phyloP scores from a whole-genome alignment of 768 basidiomycete genomes.

The Mycena galopus region DNA sequence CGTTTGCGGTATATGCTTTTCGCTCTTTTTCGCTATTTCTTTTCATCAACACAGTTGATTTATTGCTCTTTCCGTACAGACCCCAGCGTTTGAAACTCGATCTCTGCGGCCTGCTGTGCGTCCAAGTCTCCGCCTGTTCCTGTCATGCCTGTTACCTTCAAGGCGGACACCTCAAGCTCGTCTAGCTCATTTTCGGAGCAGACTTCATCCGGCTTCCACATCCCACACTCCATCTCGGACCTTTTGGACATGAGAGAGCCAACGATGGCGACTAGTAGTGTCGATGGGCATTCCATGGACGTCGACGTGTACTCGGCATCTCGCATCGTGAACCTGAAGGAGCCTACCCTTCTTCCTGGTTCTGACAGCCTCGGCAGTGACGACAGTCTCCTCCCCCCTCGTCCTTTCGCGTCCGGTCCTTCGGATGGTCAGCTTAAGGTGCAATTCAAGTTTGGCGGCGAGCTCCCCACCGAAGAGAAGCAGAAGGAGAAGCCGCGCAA shows the following conservation, averaged over 20 bases:
- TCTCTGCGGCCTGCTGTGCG: constrained; percentile 54
- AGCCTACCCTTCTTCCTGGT: constrained; percentile 55
- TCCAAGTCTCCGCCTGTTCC: constrained; percentile 66
- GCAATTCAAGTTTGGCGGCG: constrained; percentile 83
- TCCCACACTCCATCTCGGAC: constrained; percentile 30
- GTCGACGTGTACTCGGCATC: constrained; percentile 46
- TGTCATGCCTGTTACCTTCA: constrained; percentile 53
- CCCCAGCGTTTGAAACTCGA: constrained; percentile 80
- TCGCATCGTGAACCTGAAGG: constrained; percentile 50
- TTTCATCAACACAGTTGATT: not conserved
- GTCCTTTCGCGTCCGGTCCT: constrained; percentile 54
- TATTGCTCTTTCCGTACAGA: constrained; percentile 48
- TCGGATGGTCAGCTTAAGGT: constrained; percentile 78
- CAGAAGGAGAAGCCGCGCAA: constrained; percentile 23
- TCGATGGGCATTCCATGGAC: constrained; percentile 24
- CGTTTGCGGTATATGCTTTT: constrained; percentile 45
- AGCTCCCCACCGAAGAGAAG: constrained; percentile 44
- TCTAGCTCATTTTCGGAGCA: constrained; percentile 27
- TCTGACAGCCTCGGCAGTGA: constrained; percentile 55
- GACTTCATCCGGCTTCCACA: constrained; percentile 32
- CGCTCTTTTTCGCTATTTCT: too few species aligned
- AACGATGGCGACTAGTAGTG: constrained; percentile 41
- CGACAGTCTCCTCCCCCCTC: constrained; percentile 43
- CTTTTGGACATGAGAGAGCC: constrained; percentile 49
- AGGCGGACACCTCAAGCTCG: constrained; percentile 28